These are phyloP conservation scores for Aspergillus sp. DNA, from an alignment of 2,329 filamentous ascomycete genomes.

Conservation along the genomic window DNA sequence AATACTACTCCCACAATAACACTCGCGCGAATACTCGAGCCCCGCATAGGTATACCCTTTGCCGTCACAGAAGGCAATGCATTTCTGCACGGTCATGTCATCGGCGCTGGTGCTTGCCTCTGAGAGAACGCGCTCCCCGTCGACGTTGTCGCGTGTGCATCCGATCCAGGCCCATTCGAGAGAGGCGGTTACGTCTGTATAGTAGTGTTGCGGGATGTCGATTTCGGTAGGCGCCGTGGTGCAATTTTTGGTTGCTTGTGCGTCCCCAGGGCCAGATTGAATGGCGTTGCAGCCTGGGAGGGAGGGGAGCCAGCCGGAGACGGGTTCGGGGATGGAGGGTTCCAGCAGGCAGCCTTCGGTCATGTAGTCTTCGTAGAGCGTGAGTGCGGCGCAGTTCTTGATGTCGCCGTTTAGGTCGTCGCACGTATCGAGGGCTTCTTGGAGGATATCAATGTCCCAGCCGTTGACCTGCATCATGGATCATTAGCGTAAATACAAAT, in stretches of 20 bases:
- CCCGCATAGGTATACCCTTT: conserved; percentile 14
- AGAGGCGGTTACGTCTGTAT: background rate
- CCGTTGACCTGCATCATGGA: conserved; percentile 2
- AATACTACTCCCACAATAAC: conserved; percentile 10
- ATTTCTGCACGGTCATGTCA: conserved; percentile 11
- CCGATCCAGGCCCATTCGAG: conserved; percentile 11
- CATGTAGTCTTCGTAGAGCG: background rate
- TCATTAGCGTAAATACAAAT: background rate
- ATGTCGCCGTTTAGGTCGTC: conserved; percentile 8
- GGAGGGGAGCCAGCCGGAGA: conserved; percentile 11
- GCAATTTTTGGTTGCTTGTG: background rate
- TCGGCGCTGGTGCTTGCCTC: background rate
- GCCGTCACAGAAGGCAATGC: conserved; percentile 3
- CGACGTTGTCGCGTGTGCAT: conserved; percentile 7
- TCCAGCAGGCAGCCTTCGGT: conserved; percentile 10
- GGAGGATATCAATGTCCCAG: conserved; percentile 6
- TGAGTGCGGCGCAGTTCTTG: background rate
- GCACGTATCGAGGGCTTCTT: conserved; percentile 11
- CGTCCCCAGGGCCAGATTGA: conserved; percentile 3
- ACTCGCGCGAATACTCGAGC: conserved; percentile 10
- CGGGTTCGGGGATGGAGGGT: conserved; percentile 4
- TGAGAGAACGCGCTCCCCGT: conserved; percentile 1
- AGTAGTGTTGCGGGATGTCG: conserved; percentile 4
- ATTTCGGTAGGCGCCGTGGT: conserved; percentile 3
- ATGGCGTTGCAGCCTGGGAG: conserved; percentile 16